Evolutionary conservation across 2,329 filamentous ascomycete genomes (phyloP), one percentile per base, ranked within the genome.

Genomic region (Scedosporium apiospermum): DNA sequence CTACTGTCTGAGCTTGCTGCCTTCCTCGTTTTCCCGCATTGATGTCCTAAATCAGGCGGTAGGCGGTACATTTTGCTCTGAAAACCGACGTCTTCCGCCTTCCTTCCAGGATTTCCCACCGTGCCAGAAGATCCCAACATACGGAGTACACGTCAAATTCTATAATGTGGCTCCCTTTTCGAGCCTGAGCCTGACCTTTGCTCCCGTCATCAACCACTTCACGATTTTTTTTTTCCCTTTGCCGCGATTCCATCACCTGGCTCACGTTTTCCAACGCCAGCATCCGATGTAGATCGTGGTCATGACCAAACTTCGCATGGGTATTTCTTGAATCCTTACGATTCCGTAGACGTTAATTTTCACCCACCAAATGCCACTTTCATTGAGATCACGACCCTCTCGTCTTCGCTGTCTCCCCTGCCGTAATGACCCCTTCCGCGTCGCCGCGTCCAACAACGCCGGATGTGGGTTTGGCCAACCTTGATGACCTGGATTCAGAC

Each of bases 351-450:
- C 79, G 71, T 76, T 76, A 73, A 75, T 84, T 83, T 82, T 72
- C 73, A 70, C 73, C 64, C 73, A 69, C 74, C 83, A 82, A 79
- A 87, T 87, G 84, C 80, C 73, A 76, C 72, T 76, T 77, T 78
- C 79, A 77, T 76, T 73, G 80, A 82, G 78, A 76, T 79, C 75
- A 77, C 80, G 78, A 78, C 76, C 76, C 76, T 72, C 72, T 73
- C 71, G 71, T 73, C 74, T 75, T 74, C 73, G 73, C 72, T 69
- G 69, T 71, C 72, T 73, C 77, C 71, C 70, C 70, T 75, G 72
- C 74, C 74, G 82, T 76, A 79, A 85, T 85, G 83, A 81, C 79
- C 75, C 78, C 79, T 77, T 82, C 76, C 82, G 82, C 82, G 82
- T 84, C 81, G 76, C 76, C 61, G 61, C 61, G 61, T 58, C 78